Conservation (phyloP, 139 green algal species). For the Auxenochlorella pyrenoidosa region DNA sequence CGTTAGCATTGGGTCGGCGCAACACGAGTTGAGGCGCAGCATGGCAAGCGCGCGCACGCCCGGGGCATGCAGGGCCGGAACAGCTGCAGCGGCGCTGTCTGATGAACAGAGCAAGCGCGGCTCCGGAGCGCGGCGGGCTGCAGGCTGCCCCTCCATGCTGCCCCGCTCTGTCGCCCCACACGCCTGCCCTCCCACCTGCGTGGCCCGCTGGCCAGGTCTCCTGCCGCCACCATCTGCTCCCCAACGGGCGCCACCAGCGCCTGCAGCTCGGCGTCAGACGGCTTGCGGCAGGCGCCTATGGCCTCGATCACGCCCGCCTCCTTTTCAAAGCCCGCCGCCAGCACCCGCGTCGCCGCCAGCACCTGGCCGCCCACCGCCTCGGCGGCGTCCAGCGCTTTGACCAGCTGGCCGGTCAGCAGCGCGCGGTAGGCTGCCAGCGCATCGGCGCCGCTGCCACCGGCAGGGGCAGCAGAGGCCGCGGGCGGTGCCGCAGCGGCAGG, state of each 20-base stretch:
- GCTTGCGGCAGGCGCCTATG: slow-evolving; percentile 61
- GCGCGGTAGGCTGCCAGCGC: slow-evolving; percentile 26
- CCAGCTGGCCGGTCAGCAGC: slow-evolving; percentile 14
- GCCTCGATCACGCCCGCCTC: slow-evolving; percentile 51
- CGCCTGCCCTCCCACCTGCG: slow-evolving; percentile 34
- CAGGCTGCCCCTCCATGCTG: too few species aligned
- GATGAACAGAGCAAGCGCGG: too few species aligned
- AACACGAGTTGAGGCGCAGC: too few species aligned
- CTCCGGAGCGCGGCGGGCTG: too few species aligned
- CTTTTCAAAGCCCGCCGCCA: slow-evolving; percentile 45
- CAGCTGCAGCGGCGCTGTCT: too few species aligned
- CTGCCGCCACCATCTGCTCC: slow-evolving; percentile 66
- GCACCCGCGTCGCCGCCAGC: slow-evolving; percentile 17
- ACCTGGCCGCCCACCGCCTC: slow-evolving; percentile 46
- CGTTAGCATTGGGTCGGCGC: background rate
- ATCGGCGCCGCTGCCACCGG: background rate
- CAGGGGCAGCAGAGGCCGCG: background rate
- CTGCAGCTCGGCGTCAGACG: slow-evolving; percentile 66
- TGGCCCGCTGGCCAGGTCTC: slow-evolving; percentile 59
- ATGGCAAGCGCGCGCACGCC: too few species aligned
- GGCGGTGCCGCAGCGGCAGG: background rate
- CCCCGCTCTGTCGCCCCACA: background rate
- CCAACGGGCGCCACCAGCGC: slow-evolving; percentile 74
- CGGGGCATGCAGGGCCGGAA: too few species aligned
- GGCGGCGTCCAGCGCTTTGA: background rate